These are phyloP conservation scores for Thelephora aurantiotincta DNA, from an alignment of 768 basidiomycete species.

Conservation along the genomic window DNA sequence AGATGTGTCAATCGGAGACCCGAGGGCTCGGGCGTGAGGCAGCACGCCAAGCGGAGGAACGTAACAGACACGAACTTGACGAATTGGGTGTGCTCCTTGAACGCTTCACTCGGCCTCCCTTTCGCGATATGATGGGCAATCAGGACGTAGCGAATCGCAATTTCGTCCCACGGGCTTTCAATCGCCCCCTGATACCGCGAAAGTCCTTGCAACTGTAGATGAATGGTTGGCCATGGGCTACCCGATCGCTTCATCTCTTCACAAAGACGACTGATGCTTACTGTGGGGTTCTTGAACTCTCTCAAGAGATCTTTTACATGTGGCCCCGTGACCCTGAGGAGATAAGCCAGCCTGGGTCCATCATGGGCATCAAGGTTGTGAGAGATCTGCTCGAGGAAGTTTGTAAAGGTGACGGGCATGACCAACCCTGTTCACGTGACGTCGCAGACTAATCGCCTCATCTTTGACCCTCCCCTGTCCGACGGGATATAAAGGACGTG, in stretches of 20 bases:
- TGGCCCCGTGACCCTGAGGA: constrained; percentile 63
- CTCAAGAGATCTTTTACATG: constrained; percentile 68
- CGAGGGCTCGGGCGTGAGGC: background rate
- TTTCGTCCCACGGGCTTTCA: constrained; percentile 72
- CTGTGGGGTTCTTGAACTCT: constrained; percentile 47
- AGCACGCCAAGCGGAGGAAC: background rate
- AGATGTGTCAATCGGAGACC: background rate
- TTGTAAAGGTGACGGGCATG: constrained; percentile 37
- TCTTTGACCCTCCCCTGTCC: background rate
- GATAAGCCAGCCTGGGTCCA: constrained; percentile 55
- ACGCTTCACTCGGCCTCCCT: constrained; percentile 55
- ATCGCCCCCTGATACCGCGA: constrained; percentile 46
- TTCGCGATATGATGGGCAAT: constrained; percentile 59
- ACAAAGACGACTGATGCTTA: constrained; percentile 11
- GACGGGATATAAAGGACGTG: too few species aligned
- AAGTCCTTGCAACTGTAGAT: constrained; percentile 17
- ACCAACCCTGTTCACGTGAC: background rate
- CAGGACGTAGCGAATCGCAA: constrained; percentile 71
- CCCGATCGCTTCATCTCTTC: background rate
- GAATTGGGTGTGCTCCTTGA: constrained; percentile 65
- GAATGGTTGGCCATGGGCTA: background rate
- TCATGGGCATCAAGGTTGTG: constrained; percentile 48
- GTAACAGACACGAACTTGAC: constrained; percentile 45
- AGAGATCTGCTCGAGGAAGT: constrained; percentile 43
- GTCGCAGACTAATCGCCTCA: background rate